Conservation (phyloP, 768 basidiomycete species). For the Termitomyces sp. region DNA sequence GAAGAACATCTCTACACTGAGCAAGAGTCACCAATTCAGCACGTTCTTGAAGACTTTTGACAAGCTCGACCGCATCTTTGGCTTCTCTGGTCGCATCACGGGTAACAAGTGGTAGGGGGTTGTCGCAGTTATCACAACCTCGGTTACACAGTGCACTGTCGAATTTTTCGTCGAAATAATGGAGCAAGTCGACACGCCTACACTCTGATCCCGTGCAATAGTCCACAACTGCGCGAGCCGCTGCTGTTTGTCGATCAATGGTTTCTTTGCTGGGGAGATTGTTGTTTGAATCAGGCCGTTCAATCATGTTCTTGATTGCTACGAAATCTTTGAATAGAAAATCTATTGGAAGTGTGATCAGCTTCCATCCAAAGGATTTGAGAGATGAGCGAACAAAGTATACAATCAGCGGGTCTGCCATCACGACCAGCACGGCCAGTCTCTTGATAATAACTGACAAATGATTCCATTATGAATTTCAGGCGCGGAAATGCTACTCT, state of each 20-base stretch:
- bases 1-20: constrained; percentile 60
- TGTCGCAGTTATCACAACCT: constrained; percentile 83
- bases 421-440: constrained; percentile 97
- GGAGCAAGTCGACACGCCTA: constrained; percentile 81
- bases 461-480: constrained; percentile 3
- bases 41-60: constrained; percentile 39
- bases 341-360: constrained; percentile 38
- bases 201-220: constrained; percentile 87
- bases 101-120: constrained; percentile 37
- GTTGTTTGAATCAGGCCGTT: constrained; percentile 44
- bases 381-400: constrained; percentile 63
- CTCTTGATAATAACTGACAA: constrained; percentile 82
- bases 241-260: constrained; percentile 63
- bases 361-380: background rate
- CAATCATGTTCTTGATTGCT: constrained; percentile 57
- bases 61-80: constrained; percentile 51
- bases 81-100: constrained; percentile 65
- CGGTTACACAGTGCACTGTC: constrained; percentile 58
- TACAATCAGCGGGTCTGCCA: constrained; percentile 76
- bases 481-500: background rate
- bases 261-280: constrained; percentile 43
- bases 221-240: constrained; percentile 64
- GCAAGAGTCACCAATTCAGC: constrained; percentile 55
- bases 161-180: constrained; percentile 87
- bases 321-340: constrained; percentile 60